These are phyloP conservation scores for Coniella lustricola DNA, from an alignment of 2,329 filamentous ascomycete genomes.

Conservation along the genomic window DNA sequence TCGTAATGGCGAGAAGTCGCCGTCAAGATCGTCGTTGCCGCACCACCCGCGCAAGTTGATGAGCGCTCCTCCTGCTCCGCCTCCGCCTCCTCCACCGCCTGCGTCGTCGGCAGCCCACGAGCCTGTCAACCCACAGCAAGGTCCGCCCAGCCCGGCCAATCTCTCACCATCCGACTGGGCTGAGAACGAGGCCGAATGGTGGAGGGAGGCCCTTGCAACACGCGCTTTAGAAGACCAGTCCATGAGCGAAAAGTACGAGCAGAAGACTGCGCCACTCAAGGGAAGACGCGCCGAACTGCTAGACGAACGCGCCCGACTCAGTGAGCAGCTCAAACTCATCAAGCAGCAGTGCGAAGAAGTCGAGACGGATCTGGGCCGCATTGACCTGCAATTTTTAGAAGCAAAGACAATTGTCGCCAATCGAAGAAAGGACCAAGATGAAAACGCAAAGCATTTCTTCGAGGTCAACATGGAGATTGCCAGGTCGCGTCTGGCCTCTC, in stretches of 20 bases:
- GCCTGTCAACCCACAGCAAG: not conserved
- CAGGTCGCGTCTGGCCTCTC: not conserved
- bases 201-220: slow-evolving; percentile 15
- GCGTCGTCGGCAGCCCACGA: not conserved
- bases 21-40: not conserved
- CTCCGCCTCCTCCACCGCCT: not conserved
- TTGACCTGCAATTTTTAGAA: slow-evolving; percentile 12
- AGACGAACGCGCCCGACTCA: slow-evolving; percentile 29
- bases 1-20: not conserved
- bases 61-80: not conserved
- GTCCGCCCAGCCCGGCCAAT: not conserved
- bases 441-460: slow-evolving; percentile 11
- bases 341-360: slow-evolving; percentile 15
- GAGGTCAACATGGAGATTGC: slow-evolving; percentile 10
- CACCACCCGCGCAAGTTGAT: not conserved
- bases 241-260: slow-evolving; percentile 27
- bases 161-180: slow-evolving; percentile 27
- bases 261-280: slow-evolving; percentile 24
- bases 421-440: slow-evolving; percentile 14
- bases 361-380: slow-evolving; percentile 12
- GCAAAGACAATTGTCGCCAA: slow-evolving; percentile 8
- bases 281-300: slow-evolving; percentile 29
- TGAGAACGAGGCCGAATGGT: slow-evolving; percentile 30
- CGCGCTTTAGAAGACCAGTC: slow-evolving; percentile 23
- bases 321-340: slow-evolving; percentile 31